Evolutionary conservation across 306 rosid genomes (phyloP).

Genomic region (Cucumis cinereus): DNA sequence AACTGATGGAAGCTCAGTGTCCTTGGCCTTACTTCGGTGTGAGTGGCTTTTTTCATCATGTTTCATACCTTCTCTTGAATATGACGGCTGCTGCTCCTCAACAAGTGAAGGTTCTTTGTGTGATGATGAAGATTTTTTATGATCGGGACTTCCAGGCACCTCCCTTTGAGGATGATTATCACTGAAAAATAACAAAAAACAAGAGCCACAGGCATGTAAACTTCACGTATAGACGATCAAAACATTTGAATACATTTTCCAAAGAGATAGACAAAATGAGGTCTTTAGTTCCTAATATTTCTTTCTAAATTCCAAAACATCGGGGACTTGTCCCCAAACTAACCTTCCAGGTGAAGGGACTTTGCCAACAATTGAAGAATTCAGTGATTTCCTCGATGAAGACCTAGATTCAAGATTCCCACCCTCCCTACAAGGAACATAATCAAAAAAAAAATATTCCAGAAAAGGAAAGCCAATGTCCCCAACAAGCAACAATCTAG

Average conservation of each 20-base stretch:
- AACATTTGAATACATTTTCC: not conserved
- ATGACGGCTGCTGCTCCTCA: slow-evolving; percentile 30
- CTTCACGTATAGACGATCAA: not conserved
- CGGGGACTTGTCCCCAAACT: slow-evolving; percentile 16
- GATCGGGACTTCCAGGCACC: slow-evolving; percentile 10
- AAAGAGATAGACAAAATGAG: not conserved
- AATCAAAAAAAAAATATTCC: not conserved
- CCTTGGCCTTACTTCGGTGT: slow-evolving; percentile 27
- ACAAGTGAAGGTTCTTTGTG: slow-evolving; percentile 26
- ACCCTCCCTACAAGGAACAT: slow-evolving; percentile 27
- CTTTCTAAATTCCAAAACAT: slow-evolving; percentile 23
- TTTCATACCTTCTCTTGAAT: slow-evolving; percentile 28
- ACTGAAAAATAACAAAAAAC: not conserved
- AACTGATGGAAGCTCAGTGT: slow-evolving; percentile 17
- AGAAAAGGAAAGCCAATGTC: slow-evolving; percentile 3
- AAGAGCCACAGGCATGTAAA: not conserved
- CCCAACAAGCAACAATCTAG: not conserved
- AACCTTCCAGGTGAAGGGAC: slow-evolving; percentile 37
- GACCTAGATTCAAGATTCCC: slow-evolving; percentile 28
- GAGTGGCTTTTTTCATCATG: slow-evolving; percentile 34
- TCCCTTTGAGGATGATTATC: slow-evolving; percentile 10
- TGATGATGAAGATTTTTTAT: slow-evolving; percentile 25
- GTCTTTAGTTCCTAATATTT: slow-evolving; percentile 26
- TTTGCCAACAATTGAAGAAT: slow-evolving; percentile 27
- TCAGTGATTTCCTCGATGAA: slow-evolving; percentile 23